These are phyloP conservation scores for Candida glaebosa DNA, from an alignment of 805 yeast species.

Conservation along the genomic window DNA sequence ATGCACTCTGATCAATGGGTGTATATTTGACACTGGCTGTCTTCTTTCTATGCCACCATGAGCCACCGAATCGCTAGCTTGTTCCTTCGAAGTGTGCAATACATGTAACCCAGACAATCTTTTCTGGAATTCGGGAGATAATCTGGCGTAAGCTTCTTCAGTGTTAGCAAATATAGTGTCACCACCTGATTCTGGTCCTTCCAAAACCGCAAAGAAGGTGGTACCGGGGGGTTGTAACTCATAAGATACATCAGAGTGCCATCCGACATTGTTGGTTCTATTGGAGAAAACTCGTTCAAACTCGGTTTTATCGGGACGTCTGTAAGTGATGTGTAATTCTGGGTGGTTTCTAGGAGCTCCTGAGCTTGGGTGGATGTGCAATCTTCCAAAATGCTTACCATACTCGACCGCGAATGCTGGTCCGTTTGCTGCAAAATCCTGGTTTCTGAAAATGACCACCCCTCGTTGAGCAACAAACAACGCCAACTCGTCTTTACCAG, in stretches of 20 bases:
- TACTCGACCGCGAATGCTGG: slow-evolving; percentile 49
- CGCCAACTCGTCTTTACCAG: slow-evolving; percentile 68
- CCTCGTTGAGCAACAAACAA: slow-evolving; percentile 66
- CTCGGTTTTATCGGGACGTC: slow-evolving; percentile 42
- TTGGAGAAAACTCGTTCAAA: slow-evolving; percentile 30
- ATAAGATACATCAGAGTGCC: slow-evolving; percentile 77
- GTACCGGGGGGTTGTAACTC: slow-evolving; percentile 71
- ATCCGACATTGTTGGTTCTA: slow-evolving; percentile 39
- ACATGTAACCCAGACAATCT: slow-evolving; percentile 61
- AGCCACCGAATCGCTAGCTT: slow-evolving; percentile 53
- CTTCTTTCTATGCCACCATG: slow-evolving; percentile 67
- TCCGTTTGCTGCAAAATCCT: slow-evolving; percentile 55
- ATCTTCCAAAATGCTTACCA: slow-evolving; percentile 65
- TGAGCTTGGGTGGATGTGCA: slow-evolving; percentile 71
- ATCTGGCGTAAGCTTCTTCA: slow-evolving; percentile 65
- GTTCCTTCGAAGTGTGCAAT: slow-evolving; percentile 67
- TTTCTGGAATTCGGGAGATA: slow-evolving; percentile 62
- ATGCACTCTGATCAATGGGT: slow-evolving; percentile 69
- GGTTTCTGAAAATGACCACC: slow-evolving; percentile 63
- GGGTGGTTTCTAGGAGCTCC: slow-evolving; percentile 67
- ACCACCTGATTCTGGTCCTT: slow-evolving; percentile 62
- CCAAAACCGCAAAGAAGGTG: slow-evolving; percentile 63
- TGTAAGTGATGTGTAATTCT: slow-evolving; percentile 59
- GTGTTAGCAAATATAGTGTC: slow-evolving; percentile 78
- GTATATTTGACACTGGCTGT: slow-evolving; percentile 57